Evolutionary conservation across 2,329 filamentous ascomycete species (phyloP), one percentile per base, ranked within the genome.

Genomic region (Sarocladium kiliense): DNA sequence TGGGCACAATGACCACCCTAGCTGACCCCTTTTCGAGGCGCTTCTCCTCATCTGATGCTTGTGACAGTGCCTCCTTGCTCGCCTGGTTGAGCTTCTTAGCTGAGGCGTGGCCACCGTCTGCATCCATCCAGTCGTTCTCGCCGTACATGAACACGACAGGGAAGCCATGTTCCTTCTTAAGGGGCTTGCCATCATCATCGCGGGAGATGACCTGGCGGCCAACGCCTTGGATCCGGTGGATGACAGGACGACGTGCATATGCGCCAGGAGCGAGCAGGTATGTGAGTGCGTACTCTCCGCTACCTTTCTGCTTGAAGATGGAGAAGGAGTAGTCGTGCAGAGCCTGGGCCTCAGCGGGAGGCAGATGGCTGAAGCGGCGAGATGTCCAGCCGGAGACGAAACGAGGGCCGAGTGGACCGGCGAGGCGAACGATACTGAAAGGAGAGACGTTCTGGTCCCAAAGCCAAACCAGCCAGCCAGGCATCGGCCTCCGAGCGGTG

Each of bases 101-200:
- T 0, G 92, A 86, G 0, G 88, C 91, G 47, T 86, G 83, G 0
- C 94, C 94, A 26, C 92, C 94, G 0, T 85, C 84, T 9, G 94
- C 86, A 62, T 99, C 94, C 94, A 99, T 99, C 94, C 94, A 99
- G 75, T 99, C 94, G 65, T 94, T 86, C 64, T 97, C 92, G 59
- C 94, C 94, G 67, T 99, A 99, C 88, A 97, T 92, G 67, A 99
- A 82, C 9, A 97, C 81, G 30, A 97, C 77, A 0, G 94, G 93
- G 51, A 91, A 77, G 1, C 92, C 91, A 0, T 80, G 88, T 63
- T 84, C 81, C 56, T 67, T 71, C 30, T 41, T 41, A 39, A 63
- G 56, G 16, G 62, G 56, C 10, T 60, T 58, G 7, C 57, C 59
- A 23, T 63, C 63, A 7, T 66, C 61, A 5, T 65, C 56, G 2